phyloP scores from a whole-genome alignment of 148 eudicot genomes.

The Rhododendron henanense region DNA sequence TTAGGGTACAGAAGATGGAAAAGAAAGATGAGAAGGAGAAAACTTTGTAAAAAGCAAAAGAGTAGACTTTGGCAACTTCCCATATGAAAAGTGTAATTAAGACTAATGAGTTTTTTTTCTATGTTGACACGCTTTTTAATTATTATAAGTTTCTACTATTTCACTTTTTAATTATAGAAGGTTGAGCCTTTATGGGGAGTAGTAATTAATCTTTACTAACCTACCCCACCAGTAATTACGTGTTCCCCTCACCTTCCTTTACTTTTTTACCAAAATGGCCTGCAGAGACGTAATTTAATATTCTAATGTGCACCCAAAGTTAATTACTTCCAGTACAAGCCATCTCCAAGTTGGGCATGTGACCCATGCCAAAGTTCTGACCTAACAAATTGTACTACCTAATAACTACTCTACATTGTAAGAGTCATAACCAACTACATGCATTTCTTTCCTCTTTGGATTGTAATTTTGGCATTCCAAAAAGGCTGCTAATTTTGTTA shows the following conservation, averaged over 20 bases:
- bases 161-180: not conserved
- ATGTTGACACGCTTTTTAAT: not conserved
- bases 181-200: not conserved
- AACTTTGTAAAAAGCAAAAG: conserved; percentile 2
- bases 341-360: not conserved
- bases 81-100: not conserved
- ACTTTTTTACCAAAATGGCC: not conserved
- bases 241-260: not conserved
- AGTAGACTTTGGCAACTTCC: not conserved
- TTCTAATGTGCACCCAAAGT: not conserved
- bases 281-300: not conserved
- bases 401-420: too few relatives aligned
- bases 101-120: not conserved
- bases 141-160: not conserved
- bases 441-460: not conserved
- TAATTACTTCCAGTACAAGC: not conserved
- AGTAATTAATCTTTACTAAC: not conserved
- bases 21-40: not conserved
- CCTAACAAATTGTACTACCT: not conserved
- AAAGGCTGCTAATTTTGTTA: too few relatives aligned
- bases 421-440: not conserved
- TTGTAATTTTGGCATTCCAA: too few relatives aligned
- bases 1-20: not conserved
- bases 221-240: not conserved
- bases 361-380: not conserved